These are phyloP conservation scores for Smittium culicis DNA, from an alignment of 371 early-diverging fungal species.

Conservation along the genomic window DNA sequence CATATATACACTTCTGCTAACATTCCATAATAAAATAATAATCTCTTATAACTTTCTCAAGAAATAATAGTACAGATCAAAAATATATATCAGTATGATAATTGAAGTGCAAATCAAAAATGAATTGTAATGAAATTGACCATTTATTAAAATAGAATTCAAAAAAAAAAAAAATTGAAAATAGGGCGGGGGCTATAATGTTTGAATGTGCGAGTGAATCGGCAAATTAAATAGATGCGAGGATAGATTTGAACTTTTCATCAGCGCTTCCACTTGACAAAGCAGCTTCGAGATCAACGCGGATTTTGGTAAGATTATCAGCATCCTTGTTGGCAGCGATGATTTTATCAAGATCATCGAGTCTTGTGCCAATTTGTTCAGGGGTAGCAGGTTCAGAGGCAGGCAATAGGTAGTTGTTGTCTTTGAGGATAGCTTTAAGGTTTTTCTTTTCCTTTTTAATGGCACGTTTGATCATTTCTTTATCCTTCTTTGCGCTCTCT, in stretches of 20 bases:
- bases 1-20: no score
- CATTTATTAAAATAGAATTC: no score
- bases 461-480: slow-evolving; percentile 59
- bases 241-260: slow-evolving; percentile 13
- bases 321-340: slow-evolving; percentile 48
- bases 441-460: slow-evolving; percentile 85
- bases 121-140: no score
- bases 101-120: no score
- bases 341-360: slow-evolving; percentile 51
- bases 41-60: no score
- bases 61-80: no score
- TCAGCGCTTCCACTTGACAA: slow-evolving; percentile 26
- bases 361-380: slow-evolving; percentile 45
- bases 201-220: no score
- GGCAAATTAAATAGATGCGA: no score
- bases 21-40: no score
- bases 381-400: slow-evolving; percentile 30
- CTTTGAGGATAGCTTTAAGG: slow-evolving; percentile 63
- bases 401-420: slow-evolving; percentile 62
- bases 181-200: no score
- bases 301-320: slow-evolving; percentile 26
- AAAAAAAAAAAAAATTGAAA: no score
- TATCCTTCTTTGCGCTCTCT: slow-evolving; percentile 53
- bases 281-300: slow-evolving; percentile 26
- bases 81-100: no score